Conservation (phyloP, 2,329 filamentous ascomycete species). For the Chalara sp. region DNA sequence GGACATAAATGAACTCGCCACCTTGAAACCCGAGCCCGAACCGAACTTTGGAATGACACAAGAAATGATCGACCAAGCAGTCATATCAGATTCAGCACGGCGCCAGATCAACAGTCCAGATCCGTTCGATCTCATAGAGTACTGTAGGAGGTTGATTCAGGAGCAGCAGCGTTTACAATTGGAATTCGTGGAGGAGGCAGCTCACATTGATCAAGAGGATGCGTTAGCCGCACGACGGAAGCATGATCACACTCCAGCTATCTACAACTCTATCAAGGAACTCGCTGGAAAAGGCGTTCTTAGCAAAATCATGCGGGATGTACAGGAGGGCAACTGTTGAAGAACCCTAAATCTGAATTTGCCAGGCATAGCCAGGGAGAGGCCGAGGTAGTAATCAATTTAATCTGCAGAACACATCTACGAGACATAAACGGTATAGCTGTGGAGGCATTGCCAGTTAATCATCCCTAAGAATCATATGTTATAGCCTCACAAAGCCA, state of each 20-base stretch:
- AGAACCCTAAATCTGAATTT: neutral
- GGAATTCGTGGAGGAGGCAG: slow-evolving; percentile 43
- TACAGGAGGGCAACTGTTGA: neutral
- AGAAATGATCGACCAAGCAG: slow-evolving; percentile 11
- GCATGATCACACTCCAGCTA: slow-evolving; percentile 62
- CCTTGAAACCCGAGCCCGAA: slow-evolving; percentile 7
- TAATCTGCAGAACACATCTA: too few relatives aligned
- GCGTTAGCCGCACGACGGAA: slow-evolving; percentile 47
- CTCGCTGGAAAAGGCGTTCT: slow-evolving; percentile 62
- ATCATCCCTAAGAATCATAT: too few relatives aligned
- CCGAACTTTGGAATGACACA: slow-evolving; percentile 12
- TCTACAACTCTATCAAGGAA: slow-evolving; percentile 62
- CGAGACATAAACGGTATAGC: too few relatives aligned
- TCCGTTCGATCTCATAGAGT: slow-evolving; percentile 23
- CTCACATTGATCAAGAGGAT: slow-evolving; percentile 39
- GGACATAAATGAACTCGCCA: neutral
- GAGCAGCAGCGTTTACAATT: slow-evolving; percentile 37
- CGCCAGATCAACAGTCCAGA: slow-evolving; percentile 11
- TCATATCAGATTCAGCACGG: neutral
- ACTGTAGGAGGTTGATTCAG: slow-evolving; percentile 33
- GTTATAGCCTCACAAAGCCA: too few relatives aligned
- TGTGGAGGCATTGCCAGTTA: too few relatives aligned
- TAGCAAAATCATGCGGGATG: slow-evolving; percentile 31
- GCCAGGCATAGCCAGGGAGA: too few relatives aligned
- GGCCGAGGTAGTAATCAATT: too few relatives aligned